Evolutionary conservation across 176 grass and related monocot species (phyloP).

Genomic region (Hordeum marinum): DNA sequence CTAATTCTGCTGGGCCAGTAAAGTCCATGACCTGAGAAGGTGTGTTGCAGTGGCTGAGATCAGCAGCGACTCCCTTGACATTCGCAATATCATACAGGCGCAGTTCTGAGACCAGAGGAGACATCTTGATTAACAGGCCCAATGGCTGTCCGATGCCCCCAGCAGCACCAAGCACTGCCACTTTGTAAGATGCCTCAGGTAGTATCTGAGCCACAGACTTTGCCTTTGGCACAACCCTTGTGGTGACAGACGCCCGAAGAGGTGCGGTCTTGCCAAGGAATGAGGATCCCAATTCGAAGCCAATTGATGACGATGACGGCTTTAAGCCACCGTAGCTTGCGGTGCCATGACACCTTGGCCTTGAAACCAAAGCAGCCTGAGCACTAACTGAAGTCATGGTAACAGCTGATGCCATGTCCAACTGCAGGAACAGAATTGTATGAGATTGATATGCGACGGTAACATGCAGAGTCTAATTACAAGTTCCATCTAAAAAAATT

Average conservation of each 20-base stretch:
- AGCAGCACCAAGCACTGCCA: conserved; percentile 72
- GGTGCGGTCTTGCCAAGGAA: conserved; percentile 29
- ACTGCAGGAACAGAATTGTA: neutral
- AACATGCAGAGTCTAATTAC: neutral
- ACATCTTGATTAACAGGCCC: conserved; percentile 79
- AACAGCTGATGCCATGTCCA: conserved; percentile 31
- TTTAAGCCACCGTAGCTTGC: conserved; percentile 35
- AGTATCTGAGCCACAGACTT: conserved; percentile 36
- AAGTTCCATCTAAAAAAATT: neutral
- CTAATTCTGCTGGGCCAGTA: conserved; percentile 55
- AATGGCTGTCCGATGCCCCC: conserved; percentile 84
- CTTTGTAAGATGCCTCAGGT: conserved; percentile 62
- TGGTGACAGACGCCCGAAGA: conserved; percentile 25
- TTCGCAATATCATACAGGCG: conserved; percentile 88
- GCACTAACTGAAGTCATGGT: conserved; percentile 26
- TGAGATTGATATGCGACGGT: neutral
- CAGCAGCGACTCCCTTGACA: conserved; percentile 84
- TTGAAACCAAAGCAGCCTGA: conserved; percentile 34
- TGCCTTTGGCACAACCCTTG: conserved; percentile 51
- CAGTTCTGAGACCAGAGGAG: conserved; percentile 61
- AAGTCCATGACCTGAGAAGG: conserved; percentile 68
- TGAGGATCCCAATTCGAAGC: conserved; percentile 8
- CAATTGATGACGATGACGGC: conserved; percentile 19
- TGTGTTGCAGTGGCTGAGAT: conserved; percentile 88
- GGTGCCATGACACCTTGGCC: conserved; percentile 22